Conservation (phyloP, 768 basidiomycete genomes). For the Kwoniella sp. region DNA sequence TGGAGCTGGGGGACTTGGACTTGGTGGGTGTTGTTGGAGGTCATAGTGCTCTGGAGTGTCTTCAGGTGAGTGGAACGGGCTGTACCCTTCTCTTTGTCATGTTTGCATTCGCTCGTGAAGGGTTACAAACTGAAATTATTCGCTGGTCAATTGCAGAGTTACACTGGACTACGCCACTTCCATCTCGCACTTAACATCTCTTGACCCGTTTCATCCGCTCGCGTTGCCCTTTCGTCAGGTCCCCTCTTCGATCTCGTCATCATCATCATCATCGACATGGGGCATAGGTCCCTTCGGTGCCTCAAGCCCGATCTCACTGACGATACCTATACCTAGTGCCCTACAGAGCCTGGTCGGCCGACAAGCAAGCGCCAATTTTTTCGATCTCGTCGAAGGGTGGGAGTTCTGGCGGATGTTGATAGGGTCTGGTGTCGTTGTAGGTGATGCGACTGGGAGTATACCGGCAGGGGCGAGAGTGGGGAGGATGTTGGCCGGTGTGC, state of each 20-base stretch:
- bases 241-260: background rate
- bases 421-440: background rate
- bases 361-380: constrained; percentile 33
- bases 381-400: constrained; percentile 41
- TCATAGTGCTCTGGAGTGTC: constrained; percentile 45
- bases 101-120: background rate
- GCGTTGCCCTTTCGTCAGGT: constrained; percentile 7
- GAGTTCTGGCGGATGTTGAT: constrained; percentile 28
- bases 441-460: background rate
- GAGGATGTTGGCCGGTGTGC: constrained; percentile 5
- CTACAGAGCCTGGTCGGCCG: constrained; percentile 16
- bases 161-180: constrained; percentile 48
- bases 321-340: constrained; percentile 29
- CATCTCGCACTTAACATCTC: constrained; percentile 19
- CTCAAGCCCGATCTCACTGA: constrained; percentile 12
- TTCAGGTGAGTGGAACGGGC: constrained; percentile 35
- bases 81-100: background rate
- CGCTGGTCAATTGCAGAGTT: constrained; percentile 21
- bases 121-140: background rate
- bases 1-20: constrained; percentile 44
- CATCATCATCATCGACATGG: constrained; percentile 8
- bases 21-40: constrained; percentile 43
- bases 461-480: background rate
- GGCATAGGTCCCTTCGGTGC: constrained; percentile 12
- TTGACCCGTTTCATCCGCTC: constrained; percentile 34